Evolutionary conservation across 1,284 basidiomycete species (phyloP).

Genomic region (Ustilago curta): DNA sequence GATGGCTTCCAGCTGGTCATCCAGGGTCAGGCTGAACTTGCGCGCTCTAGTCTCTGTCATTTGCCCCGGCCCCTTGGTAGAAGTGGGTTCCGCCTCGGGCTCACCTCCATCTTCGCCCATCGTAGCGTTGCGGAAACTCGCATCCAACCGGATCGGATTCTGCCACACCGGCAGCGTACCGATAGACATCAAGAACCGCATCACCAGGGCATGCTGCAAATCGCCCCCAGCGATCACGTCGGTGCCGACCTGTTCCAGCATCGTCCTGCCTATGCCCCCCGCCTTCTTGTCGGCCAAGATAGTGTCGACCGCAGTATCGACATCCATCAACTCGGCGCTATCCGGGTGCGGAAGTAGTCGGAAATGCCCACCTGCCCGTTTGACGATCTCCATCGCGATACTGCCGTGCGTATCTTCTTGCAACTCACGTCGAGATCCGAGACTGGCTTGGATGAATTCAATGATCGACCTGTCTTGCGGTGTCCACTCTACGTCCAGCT

Average conservation of each 20-base stretch:
- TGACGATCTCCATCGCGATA: conserved; percentile 76
- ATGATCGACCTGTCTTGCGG: conserved; percentile 77
- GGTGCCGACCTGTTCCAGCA: conserved; percentile 31
- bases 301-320: conserved; percentile 12
- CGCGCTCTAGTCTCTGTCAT: conserved; percentile 1
- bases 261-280: conserved; percentile 6
- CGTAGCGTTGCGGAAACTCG: conserved; percentile 31
- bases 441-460: conserved; percentile 76
- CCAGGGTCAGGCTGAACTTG: conserved; percentile 26
- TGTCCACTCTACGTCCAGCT: conserved; percentile 72
- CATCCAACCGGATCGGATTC: conserved; percentile 51
- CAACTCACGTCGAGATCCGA: conserved; percentile 75
- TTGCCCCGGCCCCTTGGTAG: background rate
- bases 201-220: conserved; percentile 52
- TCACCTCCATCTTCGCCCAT: conserved; percentile 19
- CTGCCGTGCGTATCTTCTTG: conserved; percentile 77
- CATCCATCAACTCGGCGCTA: background rate
- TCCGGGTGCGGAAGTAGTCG: conserved; percentile 36
- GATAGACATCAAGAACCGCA: conserved; percentile 46
- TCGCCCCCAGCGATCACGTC: conserved; percentile 33
- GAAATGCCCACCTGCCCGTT: conserved; percentile 71
- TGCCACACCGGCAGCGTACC: conserved; percentile 58
- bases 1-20: conserved; percentile 33
- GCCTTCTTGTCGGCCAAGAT: conserved; percentile 13
- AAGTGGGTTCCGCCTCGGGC: conserved; percentile 9